A percentile compares a stretch with the other conserved stretches of the same genome.
phyloP scores from a whole-genome alignment of 148 eudicot species.

The Arctostaphylos glauca region DNA sequence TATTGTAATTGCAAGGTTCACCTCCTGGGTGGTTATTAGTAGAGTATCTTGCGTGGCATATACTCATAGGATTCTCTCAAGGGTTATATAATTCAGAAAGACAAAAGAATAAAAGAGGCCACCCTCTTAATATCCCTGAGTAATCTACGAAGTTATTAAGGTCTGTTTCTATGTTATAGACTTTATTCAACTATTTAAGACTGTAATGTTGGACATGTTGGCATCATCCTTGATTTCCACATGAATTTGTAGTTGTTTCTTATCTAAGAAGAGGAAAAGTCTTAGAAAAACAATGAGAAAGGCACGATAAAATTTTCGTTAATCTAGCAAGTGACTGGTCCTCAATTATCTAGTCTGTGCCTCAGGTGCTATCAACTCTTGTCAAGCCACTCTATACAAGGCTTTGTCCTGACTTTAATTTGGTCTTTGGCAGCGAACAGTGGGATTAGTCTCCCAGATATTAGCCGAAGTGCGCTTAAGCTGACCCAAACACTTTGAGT shows the following conservation, averaged over 20 bases:
- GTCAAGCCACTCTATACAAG: too few species aligned
- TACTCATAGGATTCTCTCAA: too few species aligned
- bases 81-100: constrained; percentile 20
- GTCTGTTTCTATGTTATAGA: background rate
- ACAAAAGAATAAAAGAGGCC: constrained; percentile 26
- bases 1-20: constrained; percentile 17
- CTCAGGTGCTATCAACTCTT: too few species aligned
- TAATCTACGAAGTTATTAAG: background rate
- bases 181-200: background rate
- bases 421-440: too few species aligned
- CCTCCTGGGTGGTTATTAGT: constrained; percentile 9
- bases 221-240: background rate
- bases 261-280: background rate
- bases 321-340: background rate
- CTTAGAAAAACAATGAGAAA: too few species aligned
- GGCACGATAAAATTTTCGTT: background rate
- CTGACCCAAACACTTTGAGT: too few species aligned
- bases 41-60: constrained; percentile 4
- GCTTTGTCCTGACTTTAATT: too few species aligned
- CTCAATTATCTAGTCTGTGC: too few species aligned
- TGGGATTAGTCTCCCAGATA: too few species aligned
- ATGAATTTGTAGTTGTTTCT: background rate
- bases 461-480: too few species aligned
- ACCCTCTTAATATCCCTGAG: constrained; percentile 16
- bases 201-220: constrained; percentile 7